Evolutionary conservation across 768 basidiomycete species (phyloP), one percentile per base, ranked within the genome.

Genomic region (Termitomyces heimii): DNA sequence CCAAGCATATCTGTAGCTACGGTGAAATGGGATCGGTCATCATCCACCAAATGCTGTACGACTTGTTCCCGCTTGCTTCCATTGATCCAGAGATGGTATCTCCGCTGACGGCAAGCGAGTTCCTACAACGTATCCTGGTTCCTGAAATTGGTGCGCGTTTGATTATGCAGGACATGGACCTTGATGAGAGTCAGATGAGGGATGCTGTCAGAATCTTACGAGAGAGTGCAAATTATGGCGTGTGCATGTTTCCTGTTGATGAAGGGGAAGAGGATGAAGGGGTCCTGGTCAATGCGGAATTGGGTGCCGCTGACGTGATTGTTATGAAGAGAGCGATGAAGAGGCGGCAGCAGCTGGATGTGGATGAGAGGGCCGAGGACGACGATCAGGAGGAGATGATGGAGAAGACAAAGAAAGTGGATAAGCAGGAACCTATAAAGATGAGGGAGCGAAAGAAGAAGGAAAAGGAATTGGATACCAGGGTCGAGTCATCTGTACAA

Each of bases 81-180:
- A 79, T 90, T 46, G 74, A 83, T 55, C 74, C 82, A 0, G 66
- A 71, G n/a, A 68, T 76, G 12, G 79, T 84, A 26, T 69, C 76
- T 0, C 88, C 95, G 0, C 79, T 98, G 24, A 82, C 84, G 1
- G 76, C 84, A 0, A 80, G 82, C 34, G 87, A 92, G 57, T 96
- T 94, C 66, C 77, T 93, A 37, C 84, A 88, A 39, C 85, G 86
- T 16, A 79, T 98, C 31, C 80, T 98, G n/a, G 84, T 98, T 2
- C 96, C 96, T 1, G 95, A 98, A 71, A 83, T 88, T 0, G 92
- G 88, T 0, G 75, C 88, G 40, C 76, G 80, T 24, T 82, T 98
- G n/a, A 92, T 98, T 59, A 84, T 84, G 75, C 77, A 88, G 57
- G 94, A 98, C 67, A 80, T 80, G 64, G 58, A 66, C 1, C 70